Conservation (phyloP, 2,329 filamentous ascomycete species). For the Penicillium sp. region DNA sequence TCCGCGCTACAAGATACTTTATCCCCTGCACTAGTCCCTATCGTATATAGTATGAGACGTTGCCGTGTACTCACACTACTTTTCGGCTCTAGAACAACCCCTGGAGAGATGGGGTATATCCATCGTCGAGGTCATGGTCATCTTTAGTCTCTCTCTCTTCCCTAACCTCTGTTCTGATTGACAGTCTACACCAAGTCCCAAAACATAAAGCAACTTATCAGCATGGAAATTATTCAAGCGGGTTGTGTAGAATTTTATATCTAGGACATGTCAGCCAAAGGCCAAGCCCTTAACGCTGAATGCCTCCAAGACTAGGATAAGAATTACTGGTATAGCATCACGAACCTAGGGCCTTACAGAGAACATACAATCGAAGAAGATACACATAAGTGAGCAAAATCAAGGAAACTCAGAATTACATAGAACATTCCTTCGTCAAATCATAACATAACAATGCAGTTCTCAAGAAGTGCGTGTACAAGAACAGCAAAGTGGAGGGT, state of each 20-base stretch:
- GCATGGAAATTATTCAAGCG: neutral
- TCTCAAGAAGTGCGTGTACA: neutral
- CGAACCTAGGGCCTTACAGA: neutral
- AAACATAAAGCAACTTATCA: neutral
- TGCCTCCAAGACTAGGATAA: neutral
- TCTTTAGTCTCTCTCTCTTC: neutral
- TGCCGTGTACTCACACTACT: neutral
- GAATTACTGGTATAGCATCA: neutral
- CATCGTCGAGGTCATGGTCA: neutral
- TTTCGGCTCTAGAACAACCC: neutral
- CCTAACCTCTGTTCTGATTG: neutral
- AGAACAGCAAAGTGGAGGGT: neutral
- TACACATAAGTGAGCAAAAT: neutral
- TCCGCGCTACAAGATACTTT: too few species aligned
- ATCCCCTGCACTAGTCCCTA: too few species aligned
- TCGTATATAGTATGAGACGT: too few species aligned
- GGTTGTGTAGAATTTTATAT: neutral
- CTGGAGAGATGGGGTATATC: neutral
- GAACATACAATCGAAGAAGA: neutral
- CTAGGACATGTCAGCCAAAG: neutral
- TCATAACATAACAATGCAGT: conserved; percentile 15
- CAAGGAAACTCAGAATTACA: conserved; percentile 10
- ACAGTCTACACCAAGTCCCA: neutral
- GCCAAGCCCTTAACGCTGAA: too few species aligned
- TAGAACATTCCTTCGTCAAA: conserved; percentile 21